A percentile compares a stretch with the other conserved stretches of the same genome.
These are phyloP conservation scores for Pythium dissotocum DNA, from an alignment of 352 stramenopile species.

Conservation along the genomic window DNA sequence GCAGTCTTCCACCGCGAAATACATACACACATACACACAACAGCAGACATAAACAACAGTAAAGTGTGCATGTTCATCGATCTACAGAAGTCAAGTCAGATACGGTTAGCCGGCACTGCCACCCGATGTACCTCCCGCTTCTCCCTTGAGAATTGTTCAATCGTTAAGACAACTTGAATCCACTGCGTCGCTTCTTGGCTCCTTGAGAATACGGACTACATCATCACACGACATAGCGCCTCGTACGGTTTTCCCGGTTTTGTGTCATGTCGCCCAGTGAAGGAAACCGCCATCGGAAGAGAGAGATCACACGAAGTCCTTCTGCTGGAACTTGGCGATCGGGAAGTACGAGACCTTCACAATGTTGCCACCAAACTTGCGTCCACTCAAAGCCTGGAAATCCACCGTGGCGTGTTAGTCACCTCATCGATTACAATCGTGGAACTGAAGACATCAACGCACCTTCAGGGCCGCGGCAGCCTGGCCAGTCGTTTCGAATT, in stretches of 20 bases:
- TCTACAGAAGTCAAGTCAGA: conserved; percentile 31
- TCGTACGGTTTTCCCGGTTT: conserved; percentile 13
- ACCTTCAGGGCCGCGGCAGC: conserved; percentile 77
- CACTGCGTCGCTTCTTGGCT: neutral
- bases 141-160: neutral
- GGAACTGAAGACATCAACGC: conserved; percentile 1
- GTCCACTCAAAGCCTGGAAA: conserved; percentile 70
- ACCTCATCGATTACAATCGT: neutral
- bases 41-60: conserved; percentile 17
- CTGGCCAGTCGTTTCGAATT: conserved; percentile 60
- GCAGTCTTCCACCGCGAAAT: neutral
- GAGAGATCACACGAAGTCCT: conserved; percentile 51
- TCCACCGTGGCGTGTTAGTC: neutral
- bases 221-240: conserved; percentile 30
- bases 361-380: conserved; percentile 87
- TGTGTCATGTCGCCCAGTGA: conserved; percentile 8
- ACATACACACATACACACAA: conserved; percentile 1
- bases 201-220: conserved; percentile 14
- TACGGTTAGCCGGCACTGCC: conserved; percentile 21
- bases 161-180: neutral
- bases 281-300: conserved; percentile 6
- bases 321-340: conserved; percentile 70
- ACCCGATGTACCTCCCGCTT: conserved; percentile 22
- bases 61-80: conserved; percentile 27
- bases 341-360: conserved; percentile 83